Evolutionary conservation across 495 filamentous ascomycete genomes (phyloP).

Genomic region (Collariella sp.): DNA sequence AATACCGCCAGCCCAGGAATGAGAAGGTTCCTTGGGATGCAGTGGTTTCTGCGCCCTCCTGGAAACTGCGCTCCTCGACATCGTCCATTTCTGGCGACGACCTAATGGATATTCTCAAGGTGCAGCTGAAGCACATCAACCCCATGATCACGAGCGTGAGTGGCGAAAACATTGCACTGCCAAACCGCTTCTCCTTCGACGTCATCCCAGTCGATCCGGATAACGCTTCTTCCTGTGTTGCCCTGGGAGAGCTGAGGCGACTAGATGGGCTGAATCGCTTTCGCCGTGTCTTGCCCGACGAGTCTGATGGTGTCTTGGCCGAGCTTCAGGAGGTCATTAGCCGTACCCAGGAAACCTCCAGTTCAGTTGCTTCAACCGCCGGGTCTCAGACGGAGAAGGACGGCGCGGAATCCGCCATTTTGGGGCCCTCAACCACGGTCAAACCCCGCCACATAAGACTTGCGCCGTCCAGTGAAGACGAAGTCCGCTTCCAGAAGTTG

Average conservation of each 20-base stretch:
- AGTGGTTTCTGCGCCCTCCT: slow-evolving; percentile 15
- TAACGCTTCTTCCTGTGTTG: neutral
- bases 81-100: neutral
- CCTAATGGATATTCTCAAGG: slow-evolving; percentile 2
- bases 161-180: slow-evolving; percentile 17
- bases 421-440: neutral
- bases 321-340: slow-evolving; percentile 4
- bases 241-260: slow-evolving; percentile 11
- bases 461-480: slow-evolving; percentile 1
- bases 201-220: slow-evolving; percentile 6
- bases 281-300: slow-evolving; percentile 1
- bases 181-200: slow-evolving; percentile 23
- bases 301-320: neutral
- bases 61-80: neutral
- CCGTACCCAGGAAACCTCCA: neutral
- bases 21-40: slow-evolving; percentile 17
- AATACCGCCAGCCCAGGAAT: slow-evolving; percentile 7
- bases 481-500: slow-evolving; percentile 17
- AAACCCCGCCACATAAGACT: neutral
- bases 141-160: slow-evolving; percentile 18
- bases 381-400: neutral
- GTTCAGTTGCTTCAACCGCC: neutral
- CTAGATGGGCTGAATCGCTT: neutral
- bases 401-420: neutral
- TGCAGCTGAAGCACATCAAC: slow-evolving; percentile 15